Percentiles rank a stretch among this genome's conserved stretches.
Conservation (phyloP, 495 filamentous ascomycete genomes). For the Lepidopterella palustris region DNA sequence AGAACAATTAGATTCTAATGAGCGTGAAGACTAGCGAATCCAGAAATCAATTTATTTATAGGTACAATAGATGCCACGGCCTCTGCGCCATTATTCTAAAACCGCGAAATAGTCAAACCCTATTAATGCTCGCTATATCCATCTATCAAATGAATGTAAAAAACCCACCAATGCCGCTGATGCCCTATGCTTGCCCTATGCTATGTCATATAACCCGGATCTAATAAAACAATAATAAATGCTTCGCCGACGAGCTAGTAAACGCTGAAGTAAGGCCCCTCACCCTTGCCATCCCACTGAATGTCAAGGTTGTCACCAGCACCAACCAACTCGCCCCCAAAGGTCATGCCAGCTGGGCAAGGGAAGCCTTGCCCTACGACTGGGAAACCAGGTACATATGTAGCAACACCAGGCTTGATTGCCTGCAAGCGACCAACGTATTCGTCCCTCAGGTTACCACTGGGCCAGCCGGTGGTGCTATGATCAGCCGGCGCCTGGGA, state of each 20-base stretch:
- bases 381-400: background rate
- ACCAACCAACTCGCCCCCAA: constrained; percentile 5
- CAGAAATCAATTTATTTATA: no score
- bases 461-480: background rate
- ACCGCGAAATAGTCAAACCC: no score
- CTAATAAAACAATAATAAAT: background rate
- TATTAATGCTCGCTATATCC: no score
- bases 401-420: background rate
- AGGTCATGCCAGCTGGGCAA: background rate
- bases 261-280: constrained; percentile 2
- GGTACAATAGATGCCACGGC: no score
- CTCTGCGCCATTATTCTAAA: no score
- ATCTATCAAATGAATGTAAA: no score
- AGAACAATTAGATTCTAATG: no score
- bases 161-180: background rate
- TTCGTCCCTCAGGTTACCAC: constrained; percentile 1
- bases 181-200: no score
- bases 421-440: background rate
- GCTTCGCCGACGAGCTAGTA: background rate
- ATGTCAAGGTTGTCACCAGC: constrained; percentile 2
- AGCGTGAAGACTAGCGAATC: no score
- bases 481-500: background rate
- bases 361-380: background rate
- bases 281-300: constrained; percentile 3
- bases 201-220: no score